Evolutionary conservation across 2,329 filamentous ascomycete species (phyloP).

Genomic region (Coccinonectria pachysandricola): DNA sequence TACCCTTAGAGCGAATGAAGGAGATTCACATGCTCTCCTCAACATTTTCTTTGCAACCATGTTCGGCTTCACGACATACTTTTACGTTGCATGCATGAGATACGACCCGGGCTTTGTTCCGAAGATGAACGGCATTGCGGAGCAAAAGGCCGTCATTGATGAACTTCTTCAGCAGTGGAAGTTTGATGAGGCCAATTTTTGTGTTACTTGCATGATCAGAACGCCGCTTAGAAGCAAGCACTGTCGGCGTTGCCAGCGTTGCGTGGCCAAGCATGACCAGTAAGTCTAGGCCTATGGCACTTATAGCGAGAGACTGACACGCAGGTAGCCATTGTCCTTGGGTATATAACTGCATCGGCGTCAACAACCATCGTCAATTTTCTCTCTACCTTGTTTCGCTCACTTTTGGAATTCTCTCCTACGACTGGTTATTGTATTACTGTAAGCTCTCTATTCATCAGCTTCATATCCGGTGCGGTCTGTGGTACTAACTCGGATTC

Average conservation of each 20-base stretch:
- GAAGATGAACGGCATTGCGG: constrained; percentile 77
- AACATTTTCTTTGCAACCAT: constrained; percentile 65
- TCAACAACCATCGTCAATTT: constrained; percentile 95
- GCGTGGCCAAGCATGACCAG: constrained; percentile 95
- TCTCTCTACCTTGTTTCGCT: constrained; percentile 78
- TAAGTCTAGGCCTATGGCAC: constrained; percentile 34
- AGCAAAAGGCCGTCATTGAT: constrained; percentile 82
- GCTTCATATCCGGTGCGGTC: too few relatives aligned
- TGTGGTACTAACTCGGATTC: too few relatives aligned
- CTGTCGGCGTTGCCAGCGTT: constrained; percentile 82
- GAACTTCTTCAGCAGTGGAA: constrained; percentile 77
- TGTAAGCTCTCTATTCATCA: too few relatives aligned
- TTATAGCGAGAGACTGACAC: constrained; percentile 12
- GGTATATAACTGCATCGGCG: constrained; percentile 92
- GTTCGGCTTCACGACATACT: constrained; percentile 64
- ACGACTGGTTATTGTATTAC: constrained; percentile 61
- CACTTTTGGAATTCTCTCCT: constrained; percentile 61
- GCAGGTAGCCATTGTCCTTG: constrained; percentile 77
- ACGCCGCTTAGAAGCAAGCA: constrained; percentile 92
- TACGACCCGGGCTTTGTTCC: constrained; percentile 90
- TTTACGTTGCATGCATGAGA: constrained; percentile 77
- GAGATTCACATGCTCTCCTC: constrained; percentile 49
- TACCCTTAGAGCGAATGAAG: constrained; percentile 9
- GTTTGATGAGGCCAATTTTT: constrained; percentile 92
- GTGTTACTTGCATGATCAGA: constrained; percentile 86